These are phyloP conservation scores for Penicillium verrucosum DNA, from an alignment of 2,329 filamentous ascomycete species.

Conservation along the genomic window DNA sequence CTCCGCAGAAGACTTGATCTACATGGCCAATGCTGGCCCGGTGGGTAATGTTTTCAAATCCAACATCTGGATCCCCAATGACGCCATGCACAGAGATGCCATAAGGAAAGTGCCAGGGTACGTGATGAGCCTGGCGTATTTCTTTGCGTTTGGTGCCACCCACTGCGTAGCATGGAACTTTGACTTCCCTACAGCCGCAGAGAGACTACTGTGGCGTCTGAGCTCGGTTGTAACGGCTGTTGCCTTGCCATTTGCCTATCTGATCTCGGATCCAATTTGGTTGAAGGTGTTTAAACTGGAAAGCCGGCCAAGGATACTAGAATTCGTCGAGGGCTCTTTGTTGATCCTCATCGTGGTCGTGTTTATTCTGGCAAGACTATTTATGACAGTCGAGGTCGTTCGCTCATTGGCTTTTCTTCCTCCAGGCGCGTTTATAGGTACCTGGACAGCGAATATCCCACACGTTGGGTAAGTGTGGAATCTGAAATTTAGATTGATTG, in stretches of 20 bases:
- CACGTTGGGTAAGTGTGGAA: not conserved
- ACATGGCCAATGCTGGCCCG: not conserved
- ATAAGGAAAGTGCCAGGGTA: not conserved
- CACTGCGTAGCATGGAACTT: slow-evolving; percentile 1
- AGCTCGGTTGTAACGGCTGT: not conserved
- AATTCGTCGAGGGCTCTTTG: not conserved
- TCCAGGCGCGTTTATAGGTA: not conserved
- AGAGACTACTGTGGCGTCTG: not conserved
- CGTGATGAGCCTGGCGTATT: not conserved
- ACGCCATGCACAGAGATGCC: not conserved
- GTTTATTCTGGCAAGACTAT: not conserved
- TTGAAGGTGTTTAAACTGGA: not conserved
- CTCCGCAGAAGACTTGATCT: not conserved
- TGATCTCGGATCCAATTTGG: not conserved
- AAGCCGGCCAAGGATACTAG: not conserved
- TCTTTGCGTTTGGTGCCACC: not conserved
- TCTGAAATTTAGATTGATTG: not conserved
- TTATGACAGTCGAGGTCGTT: not conserved
- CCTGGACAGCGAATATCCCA: not conserved
- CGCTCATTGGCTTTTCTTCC: not conserved
- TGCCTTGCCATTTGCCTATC: not conserved
- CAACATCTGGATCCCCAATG: not conserved
- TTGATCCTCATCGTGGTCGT: not conserved
- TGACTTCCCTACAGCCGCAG: not conserved
- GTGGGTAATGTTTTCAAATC: no score